Base-by-base conservation (phyloP, 228 moss, liverwort and hornwort species). In the Sphagnum magellanicum region DNA sequence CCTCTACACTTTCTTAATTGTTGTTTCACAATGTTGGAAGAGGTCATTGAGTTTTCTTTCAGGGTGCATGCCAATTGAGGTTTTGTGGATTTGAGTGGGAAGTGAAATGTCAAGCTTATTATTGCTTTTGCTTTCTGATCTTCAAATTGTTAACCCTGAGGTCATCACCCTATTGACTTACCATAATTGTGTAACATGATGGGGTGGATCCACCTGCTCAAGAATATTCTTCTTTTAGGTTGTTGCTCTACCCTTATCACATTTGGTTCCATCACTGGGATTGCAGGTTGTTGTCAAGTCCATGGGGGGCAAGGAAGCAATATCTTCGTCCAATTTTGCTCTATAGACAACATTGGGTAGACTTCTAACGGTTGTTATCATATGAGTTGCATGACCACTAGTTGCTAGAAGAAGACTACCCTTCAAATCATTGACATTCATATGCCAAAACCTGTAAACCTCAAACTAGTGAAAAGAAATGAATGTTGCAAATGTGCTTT, bases 341-440 rank as follows among this genome's bases (percentile, higher is more conserved):
- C 10, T 90, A 74, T 59, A 81, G 72, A 77, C 83, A 79, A 63
- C 85, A 84, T 63, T 90, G 90, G 90, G 90, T 90, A 79, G 61
- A 88, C 8, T 4, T 55, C 55, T 55, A 55, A 1, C 55, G 3
- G 32, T 32, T 2, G 3, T 32, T 32, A 32, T 32, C 32, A 32
- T 32, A 32, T 32, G 32, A 3, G 32, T 32, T 32, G 32, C 32
- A 32, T 32, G 32, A 3, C 32, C 32, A 32, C 32, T 32, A 3
- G 32, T 32, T 32, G 32, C 32, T 32, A 32, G 32, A 32, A 32
- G 32, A 32, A 32, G 32, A 3, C 32, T 32, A 32, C 32, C 32
- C 32, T 32, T 32, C 32, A 3, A 32, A 32, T 2, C 32, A 32
- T 32, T 32, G 32, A 32, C 32, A 32, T 32, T 32, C 32, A 32